These are phyloP conservation scores for Saccharomyces hybrid DNA, from an alignment of 1,139 yeast genomes.

Conservation along the genomic window DNA sequence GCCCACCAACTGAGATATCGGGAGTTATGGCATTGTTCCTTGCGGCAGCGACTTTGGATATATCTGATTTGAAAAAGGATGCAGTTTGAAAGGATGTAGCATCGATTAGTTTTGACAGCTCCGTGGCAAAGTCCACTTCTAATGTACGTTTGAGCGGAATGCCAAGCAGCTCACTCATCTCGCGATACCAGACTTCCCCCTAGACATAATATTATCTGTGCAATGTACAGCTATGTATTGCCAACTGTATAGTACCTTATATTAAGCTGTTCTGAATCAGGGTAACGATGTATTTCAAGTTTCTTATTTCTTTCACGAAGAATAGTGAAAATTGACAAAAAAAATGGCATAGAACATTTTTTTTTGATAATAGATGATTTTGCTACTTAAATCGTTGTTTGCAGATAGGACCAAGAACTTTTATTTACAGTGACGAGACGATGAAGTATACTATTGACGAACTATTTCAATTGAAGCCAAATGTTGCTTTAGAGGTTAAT, in stretches of 20 bases:
- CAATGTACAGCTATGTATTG: slow-evolving; percentile 10
- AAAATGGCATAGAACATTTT: neutral
- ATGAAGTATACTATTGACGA: slow-evolving; percentile 66
- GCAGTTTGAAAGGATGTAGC: slow-evolving; percentile 62
- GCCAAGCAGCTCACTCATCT: slow-evolving; percentile 36
- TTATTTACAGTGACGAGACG: slow-evolving; percentile 29
- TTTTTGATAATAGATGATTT: neutral
- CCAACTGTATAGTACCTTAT: neutral
- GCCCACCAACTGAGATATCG: slow-evolving; percentile 25
- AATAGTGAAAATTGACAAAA: neutral
- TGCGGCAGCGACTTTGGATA: slow-evolving; percentile 37
- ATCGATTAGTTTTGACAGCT: slow-evolving; percentile 46
- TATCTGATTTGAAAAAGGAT: slow-evolving; percentile 47
- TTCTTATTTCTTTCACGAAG: neutral
- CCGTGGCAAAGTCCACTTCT: slow-evolving; percentile 39
- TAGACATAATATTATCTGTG: slow-evolving; percentile 5
- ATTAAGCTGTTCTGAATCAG: neutral
- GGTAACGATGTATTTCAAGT: neutral
- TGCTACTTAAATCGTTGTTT: neutral
- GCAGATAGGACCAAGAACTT: neutral
- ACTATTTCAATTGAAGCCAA: slow-evolving; percentile 48
- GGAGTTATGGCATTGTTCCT: slow-evolving; percentile 34
- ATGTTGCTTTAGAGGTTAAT: slow-evolving; percentile 49
- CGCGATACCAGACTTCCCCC: neutral
- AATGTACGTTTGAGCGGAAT: slow-evolving; percentile 44